phyloP scores from a whole-genome alignment of 148 eudicot species.

The Spergularia bocconei region DNA sequence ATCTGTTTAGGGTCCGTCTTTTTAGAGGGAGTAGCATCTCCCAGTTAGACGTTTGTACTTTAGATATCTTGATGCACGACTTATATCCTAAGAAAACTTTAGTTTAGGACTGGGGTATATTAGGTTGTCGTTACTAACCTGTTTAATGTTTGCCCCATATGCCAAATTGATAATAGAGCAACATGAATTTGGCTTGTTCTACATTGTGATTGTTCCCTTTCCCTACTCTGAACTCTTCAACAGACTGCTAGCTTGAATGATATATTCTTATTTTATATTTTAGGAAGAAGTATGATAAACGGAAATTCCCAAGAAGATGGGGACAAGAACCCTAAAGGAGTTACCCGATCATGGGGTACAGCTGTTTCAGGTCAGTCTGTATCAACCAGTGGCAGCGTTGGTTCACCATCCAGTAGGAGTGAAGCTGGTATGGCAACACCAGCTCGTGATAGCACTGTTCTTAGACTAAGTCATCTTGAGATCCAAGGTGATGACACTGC shows the following conservation, averaged over 20 bases:
- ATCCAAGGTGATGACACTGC: conserved; percentile 70
- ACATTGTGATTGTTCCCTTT: not conserved
- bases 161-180: not conserved
- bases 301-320: conserved; percentile 46
- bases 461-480: conserved; percentile 68
- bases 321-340: conserved; percentile 45
- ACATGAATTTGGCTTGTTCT: not conserved
- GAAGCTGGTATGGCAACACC: conserved; percentile 67
- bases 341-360: conserved; percentile 70
- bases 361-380: conserved; percentile 76
- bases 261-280: not conserved
- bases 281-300: conserved; percentile 36
- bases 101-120: not conserved
- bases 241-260: not conserved
- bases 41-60: not conserved
- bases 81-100: not conserved
- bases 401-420: conserved; percentile 76
- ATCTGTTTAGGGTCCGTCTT: not conserved
- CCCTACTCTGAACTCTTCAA: not conserved
- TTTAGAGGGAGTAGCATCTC: not conserved
- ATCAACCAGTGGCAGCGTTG: conserved; percentile 88
- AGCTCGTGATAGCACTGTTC: conserved; percentile 59
- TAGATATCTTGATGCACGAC: not conserved
- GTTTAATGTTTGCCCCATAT: not conserved
- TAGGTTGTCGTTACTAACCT: not conserved